Conservation (phyloP, 2,329 filamentous ascomycete genomes). For the Fusarium succisae region DNA sequence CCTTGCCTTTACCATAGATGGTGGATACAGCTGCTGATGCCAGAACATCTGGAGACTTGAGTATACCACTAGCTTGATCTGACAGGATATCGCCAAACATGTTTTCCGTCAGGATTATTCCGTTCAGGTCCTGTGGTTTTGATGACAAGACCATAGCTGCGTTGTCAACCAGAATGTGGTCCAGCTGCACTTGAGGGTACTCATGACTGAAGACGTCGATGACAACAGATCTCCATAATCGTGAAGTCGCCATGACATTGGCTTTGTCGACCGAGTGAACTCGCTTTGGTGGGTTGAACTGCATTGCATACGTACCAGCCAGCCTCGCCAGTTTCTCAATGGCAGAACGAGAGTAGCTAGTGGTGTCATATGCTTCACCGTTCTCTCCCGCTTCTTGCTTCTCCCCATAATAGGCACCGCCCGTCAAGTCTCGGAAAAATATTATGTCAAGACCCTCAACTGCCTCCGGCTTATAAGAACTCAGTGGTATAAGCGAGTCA, state of each 20-base stretch:
- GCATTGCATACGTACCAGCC: slow-evolving; percentile 43
- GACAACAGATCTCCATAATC: slow-evolving; percentile 36
- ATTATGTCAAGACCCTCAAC: slow-evolving; percentile 78
- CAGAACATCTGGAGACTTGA: slow-evolving; percentile 4
- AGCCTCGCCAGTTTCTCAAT: slow-evolving; percentile 77
- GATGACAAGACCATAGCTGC: slow-evolving; percentile 34
- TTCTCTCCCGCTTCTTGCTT: slow-evolving; percentile 58
- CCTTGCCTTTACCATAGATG: not conserved
- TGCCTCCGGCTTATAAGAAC: slow-evolving; percentile 74
- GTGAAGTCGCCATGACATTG: slow-evolving; percentile 39
- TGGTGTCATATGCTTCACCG: slow-evolving; percentile 56
- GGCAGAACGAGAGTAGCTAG: slow-evolving; percentile 74
- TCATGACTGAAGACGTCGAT: slow-evolving; percentile 25
- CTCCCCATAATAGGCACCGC: slow-evolving; percentile 82
- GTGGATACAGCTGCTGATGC: slow-evolving; percentile 15
- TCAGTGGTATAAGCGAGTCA: slow-evolving; percentile 72
- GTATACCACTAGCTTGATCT: slow-evolving; percentile 36
- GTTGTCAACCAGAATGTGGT: slow-evolving; percentile 36
- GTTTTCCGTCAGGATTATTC: slow-evolving; percentile 38
- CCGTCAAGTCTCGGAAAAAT: slow-evolving; percentile 79
- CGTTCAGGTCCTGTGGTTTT: slow-evolving; percentile 32
- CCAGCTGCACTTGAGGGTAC: slow-evolving; percentile 26
- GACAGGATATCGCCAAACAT: slow-evolving; percentile 43
- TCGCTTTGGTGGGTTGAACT: slow-evolving; percentile 63
- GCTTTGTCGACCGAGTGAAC: slow-evolving; percentile 39